A percentile compares a stretch with the other conserved stretches of the same genome.
These are phyloP conservation scores for Dimocarpus longan DNA, from an alignment of 345 rosid genomes.

Conservation along the genomic window DNA sequence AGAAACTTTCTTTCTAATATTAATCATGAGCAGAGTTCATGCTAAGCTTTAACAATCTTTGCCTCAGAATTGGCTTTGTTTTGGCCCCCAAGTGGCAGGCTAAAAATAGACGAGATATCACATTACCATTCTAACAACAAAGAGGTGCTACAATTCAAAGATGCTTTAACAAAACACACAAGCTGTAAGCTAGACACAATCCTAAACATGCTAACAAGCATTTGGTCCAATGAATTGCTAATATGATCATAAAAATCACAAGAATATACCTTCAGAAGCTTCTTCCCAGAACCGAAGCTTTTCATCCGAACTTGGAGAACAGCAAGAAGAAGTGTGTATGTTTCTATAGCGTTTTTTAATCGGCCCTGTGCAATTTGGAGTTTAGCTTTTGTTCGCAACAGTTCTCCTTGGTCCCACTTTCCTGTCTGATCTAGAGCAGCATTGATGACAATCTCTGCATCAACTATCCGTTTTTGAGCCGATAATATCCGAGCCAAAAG, in stretches of 20 bases:
- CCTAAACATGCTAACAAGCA: background rate
- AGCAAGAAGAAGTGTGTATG: conserved; percentile 64
- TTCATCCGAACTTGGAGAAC: conserved; percentile 65
- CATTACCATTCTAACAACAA: background rate
- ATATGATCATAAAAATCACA: background rate
- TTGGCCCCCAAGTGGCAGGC: background rate
- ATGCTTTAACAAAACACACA: background rate
- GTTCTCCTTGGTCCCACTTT: conserved; percentile 73
- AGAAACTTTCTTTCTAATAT: background rate
- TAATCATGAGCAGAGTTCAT: background rate
- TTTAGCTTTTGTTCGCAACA: conserved; percentile 74
- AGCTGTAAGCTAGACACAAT: background rate
- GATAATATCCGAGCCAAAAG: conserved; percentile 70
- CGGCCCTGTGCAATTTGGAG: conserved; percentile 67
- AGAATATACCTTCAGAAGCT: conserved; percentile 39
- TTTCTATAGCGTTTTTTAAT: conserved; percentile 48
- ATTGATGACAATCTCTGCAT: conserved; percentile 58
- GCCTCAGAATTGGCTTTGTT: background rate
- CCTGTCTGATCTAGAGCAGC: conserved; percentile 70
- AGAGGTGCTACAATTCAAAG: background rate
- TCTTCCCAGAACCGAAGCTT: conserved; percentile 43
- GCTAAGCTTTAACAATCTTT: background rate
- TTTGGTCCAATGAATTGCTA: background rate
- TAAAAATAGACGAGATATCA: background rate
- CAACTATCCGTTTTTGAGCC: conserved; percentile 57